These are phyloP conservation scores for Alternaria arbusti DNA, from an alignment of 2,329 filamentous ascomycete genomes.

Conservation along the genomic window DNA sequence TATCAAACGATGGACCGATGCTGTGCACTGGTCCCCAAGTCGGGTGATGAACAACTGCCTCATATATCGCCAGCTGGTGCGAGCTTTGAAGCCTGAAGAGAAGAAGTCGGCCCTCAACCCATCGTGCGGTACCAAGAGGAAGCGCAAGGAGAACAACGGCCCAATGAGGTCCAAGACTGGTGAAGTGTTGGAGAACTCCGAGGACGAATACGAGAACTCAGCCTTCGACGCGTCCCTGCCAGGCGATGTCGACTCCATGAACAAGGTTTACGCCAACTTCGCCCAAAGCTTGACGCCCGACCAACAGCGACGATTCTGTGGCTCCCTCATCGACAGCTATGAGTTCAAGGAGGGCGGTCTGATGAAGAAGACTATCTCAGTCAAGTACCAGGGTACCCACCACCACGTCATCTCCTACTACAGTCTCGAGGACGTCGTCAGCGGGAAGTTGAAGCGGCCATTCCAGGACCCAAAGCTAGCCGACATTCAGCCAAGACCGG, in stretches of 20 bases:
- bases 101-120: slow-evolving; percentile 46
- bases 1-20: slow-evolving; percentile 94
- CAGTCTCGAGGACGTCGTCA: slow-evolving; percentile 75
- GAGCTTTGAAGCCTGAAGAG: slow-evolving; percentile 46
- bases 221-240: slow-evolving; percentile 26
- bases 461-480: slow-evolving; percentile 42
- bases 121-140: slow-evolving; percentile 46
- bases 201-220: slow-evolving; percentile 44
- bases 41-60: slow-evolving; percentile 85
- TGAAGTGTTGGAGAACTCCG: slow-evolving; percentile 37
- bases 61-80: slow-evolving; percentile 76
- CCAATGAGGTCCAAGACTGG: slow-evolving; percentile 37
- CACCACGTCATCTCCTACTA: slow-evolving; percentile 94
- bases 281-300: slow-evolving; percentile 51
- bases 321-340: slow-evolving; percentile 88
- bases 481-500: slow-evolving; percentile 41
- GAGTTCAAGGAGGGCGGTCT: slow-evolving; percentile 82
- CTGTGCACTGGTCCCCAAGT: slow-evolving; percentile 88
- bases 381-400: slow-evolving; percentile 73
- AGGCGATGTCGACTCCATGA: slow-evolving; percentile 34
- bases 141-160: slow-evolving; percentile 42
- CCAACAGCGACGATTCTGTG: slow-evolving; percentile 69
- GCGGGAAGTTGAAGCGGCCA: slow-evolving; percentile 44
- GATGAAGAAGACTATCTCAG: slow-evolving; percentile 91
- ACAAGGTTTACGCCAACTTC: slow-evolving; percentile 47